Evolutionary conservation across 2,329 filamentous ascomycete species (phyloP), one percentile per base, ranked within the genome.

Genomic region (Colletotrichum agaves): DNA sequence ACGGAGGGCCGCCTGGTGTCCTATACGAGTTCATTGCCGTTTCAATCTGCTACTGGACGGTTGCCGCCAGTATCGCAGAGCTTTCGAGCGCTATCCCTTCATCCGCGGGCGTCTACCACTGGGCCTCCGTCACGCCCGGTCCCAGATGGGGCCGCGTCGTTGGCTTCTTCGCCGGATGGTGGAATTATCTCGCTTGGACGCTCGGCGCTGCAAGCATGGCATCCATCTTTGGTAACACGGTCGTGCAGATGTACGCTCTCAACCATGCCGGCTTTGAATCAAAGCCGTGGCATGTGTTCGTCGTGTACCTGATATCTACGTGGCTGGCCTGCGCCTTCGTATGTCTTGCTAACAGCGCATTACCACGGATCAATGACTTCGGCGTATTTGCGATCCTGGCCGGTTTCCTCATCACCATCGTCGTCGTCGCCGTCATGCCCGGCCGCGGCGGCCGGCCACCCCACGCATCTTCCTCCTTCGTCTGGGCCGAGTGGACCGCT

Each of bases 61-160:
- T 90, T 23, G 86, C 85, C 0, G 85, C 86, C 4, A 87, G 83
- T 12, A 83, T 90, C 64, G 87, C 87, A 49, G 88, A 90, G 75
- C 78, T 90, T 31, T 85, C 87, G 12, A 88, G 85, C 59, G 84
- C 86, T 17, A 87, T 89, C 69, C 88, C 88, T n/a, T 88, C 86
- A 1, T 83, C 85, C 6, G 85, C 83, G 61, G 87, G 86, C 23
- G 85, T 89, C 5, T 90, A 90, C 65, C 87, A 89, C 72, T 89
- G 86, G 85, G 87, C 87, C 2, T 83, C 85, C 13, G 80, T 89
- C 8, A 88, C 86, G 2, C 84, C 85, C 0, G 87, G 87, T 2
- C 76, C 72, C 2, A 63, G 70, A 61, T 84, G 83, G 77, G 87
- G 87, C 31, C 83, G 86, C 17, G 70, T 81, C 0, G 80, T 86